phyloP scores from a whole-genome alignment of 2,329 filamentous ascomycete genomes.

The Fusarium bulbicola region DNA sequence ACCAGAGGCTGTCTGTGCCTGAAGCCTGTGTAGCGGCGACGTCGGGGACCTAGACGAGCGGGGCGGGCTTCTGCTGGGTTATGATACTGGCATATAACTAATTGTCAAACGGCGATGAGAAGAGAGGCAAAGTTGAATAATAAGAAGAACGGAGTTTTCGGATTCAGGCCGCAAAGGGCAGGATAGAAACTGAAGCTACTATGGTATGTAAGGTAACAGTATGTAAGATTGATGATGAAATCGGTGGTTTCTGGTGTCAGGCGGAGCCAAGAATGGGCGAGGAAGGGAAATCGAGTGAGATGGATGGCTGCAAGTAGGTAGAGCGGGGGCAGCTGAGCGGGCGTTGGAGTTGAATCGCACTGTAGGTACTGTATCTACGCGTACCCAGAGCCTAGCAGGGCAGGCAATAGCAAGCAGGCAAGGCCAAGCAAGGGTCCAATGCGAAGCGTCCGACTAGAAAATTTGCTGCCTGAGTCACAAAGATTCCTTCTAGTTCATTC shows the following conservation, averaged over 20 bases:
- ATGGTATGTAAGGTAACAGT: conserved; percentile 12
- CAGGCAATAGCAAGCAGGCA: neutral
- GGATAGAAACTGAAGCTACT: conserved; percentile 15
- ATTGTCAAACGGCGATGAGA: conserved; percentile 8
- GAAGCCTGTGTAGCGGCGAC: conserved; percentile 28
- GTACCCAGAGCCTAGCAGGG: neutral
- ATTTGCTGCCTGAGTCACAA: conserved; percentile 51
- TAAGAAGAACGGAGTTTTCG: conserved; percentile 27
- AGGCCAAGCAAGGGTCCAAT: conserved; percentile 6
- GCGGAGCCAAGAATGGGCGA: conserved; percentile 29
- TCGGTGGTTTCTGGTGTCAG: conserved; percentile 32
- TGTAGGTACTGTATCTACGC: conserved; percentile 17
- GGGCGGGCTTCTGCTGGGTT: conserved; percentile 21
- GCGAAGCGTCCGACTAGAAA: conserved; percentile 3
- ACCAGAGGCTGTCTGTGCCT: neutral
- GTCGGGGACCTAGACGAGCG: conserved; percentile 31
- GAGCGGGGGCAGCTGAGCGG: conserved; percentile 19
- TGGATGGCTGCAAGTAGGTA: conserved; percentile 13
- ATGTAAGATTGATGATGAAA: conserved; percentile 42
- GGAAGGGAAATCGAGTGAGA: conserved; percentile 3
- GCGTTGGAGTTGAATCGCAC: conserved; percentile 13
- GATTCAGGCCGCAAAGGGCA: conserved; percentile 30
- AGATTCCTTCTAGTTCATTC: conserved; percentile 45
- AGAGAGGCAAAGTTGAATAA: conserved; percentile 2
- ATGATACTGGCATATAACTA: conserved; percentile 6